These are phyloP conservation scores for Euphrasia confusa DNA, from an alignment of 257 asterid genomes.

Conservation along the genomic window DNA sequence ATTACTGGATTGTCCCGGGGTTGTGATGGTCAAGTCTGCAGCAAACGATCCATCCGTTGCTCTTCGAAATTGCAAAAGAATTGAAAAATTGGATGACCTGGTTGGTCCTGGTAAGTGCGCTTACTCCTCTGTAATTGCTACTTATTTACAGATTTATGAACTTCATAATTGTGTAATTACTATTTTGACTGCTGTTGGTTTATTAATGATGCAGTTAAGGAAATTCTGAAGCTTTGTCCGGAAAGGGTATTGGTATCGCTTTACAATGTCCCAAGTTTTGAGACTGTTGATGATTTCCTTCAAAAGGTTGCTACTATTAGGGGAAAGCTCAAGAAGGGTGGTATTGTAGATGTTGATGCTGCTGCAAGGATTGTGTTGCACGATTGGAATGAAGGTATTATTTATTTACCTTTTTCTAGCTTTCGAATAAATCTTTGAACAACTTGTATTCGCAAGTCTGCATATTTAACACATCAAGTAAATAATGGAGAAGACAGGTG, in stretches of 20 bases:
- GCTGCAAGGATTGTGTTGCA: slow-evolving; percentile 88
- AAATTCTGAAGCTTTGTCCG: slow-evolving; percentile 85
- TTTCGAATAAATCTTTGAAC: slow-evolving; percentile 10
- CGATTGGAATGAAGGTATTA: slow-evolving; percentile 91
- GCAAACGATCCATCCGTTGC: slow-evolving; percentile 72
- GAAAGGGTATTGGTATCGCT: slow-evolving; percentile 53
- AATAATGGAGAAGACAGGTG: background rate
- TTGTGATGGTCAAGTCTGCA: slow-evolving; percentile 80
- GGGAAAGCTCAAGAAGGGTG: slow-evolving; percentile 93
- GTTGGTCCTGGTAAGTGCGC: slow-evolving; percentile 65
- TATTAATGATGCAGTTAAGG: slow-evolving; percentile 57
- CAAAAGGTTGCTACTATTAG: slow-evolving; percentile 76
- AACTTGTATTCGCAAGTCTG: background rate
- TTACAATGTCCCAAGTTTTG: slow-evolving; percentile 72
- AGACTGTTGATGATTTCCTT: slow-evolving; percentile 82
- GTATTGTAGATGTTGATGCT: slow-evolving; percentile 71
- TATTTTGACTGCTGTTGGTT: slow-evolving; percentile 3
- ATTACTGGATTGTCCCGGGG: slow-evolving; percentile 91
- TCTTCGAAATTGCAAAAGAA: slow-evolving; percentile 93
- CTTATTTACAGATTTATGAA: background rate
- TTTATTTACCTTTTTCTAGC: background rate
- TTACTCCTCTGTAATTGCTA: background rate
- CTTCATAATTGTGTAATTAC: slow-evolving; percentile 7
- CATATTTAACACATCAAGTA: background rate
- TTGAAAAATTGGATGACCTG: slow-evolving; percentile 86